phyloP scores from a whole-genome alignment of 352 stramenopile species.

The Phytophthora syringae region DNA sequence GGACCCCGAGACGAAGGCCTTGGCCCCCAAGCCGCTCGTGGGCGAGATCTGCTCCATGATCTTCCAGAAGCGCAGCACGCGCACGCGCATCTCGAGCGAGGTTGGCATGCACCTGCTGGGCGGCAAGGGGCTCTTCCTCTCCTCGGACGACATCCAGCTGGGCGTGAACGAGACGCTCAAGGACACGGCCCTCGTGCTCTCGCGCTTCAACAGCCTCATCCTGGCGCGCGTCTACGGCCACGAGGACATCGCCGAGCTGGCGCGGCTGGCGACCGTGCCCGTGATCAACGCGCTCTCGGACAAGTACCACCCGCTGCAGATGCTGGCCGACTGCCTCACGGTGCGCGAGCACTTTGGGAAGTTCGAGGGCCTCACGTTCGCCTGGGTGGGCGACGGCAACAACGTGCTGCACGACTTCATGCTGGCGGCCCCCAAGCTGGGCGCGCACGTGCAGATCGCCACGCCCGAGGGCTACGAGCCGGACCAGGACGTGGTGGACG shows the following conservation, averaged over 20 bases:
- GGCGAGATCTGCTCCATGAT: constrained; percentile 93
- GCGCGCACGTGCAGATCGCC: constrained; percentile 94
- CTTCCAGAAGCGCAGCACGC: constrained; percentile 94
- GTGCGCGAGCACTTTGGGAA: constrained; percentile 90
- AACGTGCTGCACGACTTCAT: constrained; percentile 99
- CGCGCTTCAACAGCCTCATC: constrained; percentile 96
- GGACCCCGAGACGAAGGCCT: constrained; percentile 55
- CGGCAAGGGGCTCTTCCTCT: constrained; percentile 97
- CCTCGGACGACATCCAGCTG: constrained; percentile 97
- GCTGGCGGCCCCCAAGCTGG: constrained; percentile 88
- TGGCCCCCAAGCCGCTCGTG: constrained; percentile 64
- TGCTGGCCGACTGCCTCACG: constrained; percentile 97
- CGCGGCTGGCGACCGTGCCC: constrained; percentile 91
- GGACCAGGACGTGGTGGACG: constrained; percentile 89
- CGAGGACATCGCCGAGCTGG: constrained; percentile 89
- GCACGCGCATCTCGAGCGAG: constrained; percentile 94
- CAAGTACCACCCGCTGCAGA: constrained; percentile 98
- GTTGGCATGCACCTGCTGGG: constrained; percentile 97
- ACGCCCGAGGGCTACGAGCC: constrained; percentile 94
- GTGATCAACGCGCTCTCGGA: constrained; percentile 99
- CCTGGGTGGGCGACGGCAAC: constrained; percentile 98
- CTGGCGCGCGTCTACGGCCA: constrained; percentile 96
- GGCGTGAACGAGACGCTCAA: constrained; percentile 98
- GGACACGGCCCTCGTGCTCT: constrained; percentile 88
- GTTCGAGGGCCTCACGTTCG: constrained; percentile 92